Conservation (phyloP, 2,329 filamentous ascomycete genomes). For the Paecilomyces dactylethromorphus region DNA sequence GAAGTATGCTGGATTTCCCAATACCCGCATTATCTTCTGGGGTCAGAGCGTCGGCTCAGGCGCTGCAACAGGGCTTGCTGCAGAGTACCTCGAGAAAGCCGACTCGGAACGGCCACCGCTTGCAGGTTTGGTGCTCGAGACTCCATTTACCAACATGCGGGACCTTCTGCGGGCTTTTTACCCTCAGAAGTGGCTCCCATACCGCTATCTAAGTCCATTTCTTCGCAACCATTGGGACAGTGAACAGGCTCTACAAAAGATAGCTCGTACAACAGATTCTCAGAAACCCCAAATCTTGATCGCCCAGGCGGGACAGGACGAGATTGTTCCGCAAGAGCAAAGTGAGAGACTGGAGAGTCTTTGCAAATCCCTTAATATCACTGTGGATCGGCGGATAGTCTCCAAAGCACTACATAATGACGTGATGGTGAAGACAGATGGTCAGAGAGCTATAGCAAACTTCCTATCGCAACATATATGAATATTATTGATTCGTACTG, state of each 20-base stretch:
- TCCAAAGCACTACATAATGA: neutral
- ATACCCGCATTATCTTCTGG: constrained; percentile 55
- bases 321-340: constrained; percentile 32
- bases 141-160: constrained; percentile 64
- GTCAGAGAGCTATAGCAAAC: neutral
- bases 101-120: constrained; percentile 21
- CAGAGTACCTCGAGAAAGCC: constrained; percentile 35
- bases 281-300: constrained; percentile 28
- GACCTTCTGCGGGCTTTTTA: constrained; percentile 68
- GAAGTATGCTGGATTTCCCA: constrained; percentile 18
- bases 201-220: constrained; percentile 68
- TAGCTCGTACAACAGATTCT: constrained; percentile 20
- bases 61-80: constrained; percentile 59
- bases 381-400: neutral
- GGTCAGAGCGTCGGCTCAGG: constrained; percentile 72
- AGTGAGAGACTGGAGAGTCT: neutral
- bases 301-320: constrained; percentile 36
- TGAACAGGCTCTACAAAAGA: constrained; percentile 30
- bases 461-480: neutral
- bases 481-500: neutral
- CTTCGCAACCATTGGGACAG: constrained; percentile 56
- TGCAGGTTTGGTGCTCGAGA: constrained; percentile 60
- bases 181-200: constrained; percentile 73
- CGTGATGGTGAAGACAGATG: neutral
- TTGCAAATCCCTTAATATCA: neutral